Base-by-base conservation (phyloP, 306 rosid species). In the Sicyos edulis region DNA sequence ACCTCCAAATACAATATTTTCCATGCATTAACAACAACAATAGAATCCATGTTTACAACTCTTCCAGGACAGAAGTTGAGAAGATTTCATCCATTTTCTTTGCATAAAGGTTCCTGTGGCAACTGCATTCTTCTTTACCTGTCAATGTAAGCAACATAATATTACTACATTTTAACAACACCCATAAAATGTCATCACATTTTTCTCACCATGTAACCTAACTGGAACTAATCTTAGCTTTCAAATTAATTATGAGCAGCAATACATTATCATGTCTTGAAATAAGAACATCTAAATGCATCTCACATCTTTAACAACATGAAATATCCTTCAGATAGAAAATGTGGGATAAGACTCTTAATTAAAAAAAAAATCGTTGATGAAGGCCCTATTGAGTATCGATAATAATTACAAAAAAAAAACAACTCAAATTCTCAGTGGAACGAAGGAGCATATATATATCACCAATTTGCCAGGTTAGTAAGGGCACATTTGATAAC, bases 1-100 rank as follows among this genome's bases (percentile, higher is more conserved):
- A 37, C 50, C 69, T 37, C 50, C 68, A 63, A 63, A 63, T n/a
- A 63, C 50, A 32, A 4, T 9, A 63, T 11, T n/a, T 37, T 8
- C 9, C 69, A n/a, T n/a, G 50, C 69, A 63, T 8, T 16, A 62
- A 62, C 69, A 62, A 62, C 45, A 62, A 55, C 9, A 20, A 7
- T 20, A 60, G n/a, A n/a, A n/a, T 60, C 1, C 69, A 63, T n/a
- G 26, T 63, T 63, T 63, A 1, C 17, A 55, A 55, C 47, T 32
- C 47, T 34, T 15, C 47, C 16, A 10, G 22, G 24, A 54, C 58
- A 54, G 11, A 17, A 54, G 58, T 54, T 54, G 21, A 7, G 15
- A 10, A 56, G 15, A 56, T 55, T 54, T 21, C 0, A 10, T n/a
- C 68, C 14, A 14, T 37, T 32, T 17, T 45, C 15, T 22, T 63